Base-by-base conservation (phyloP, 2,329 filamentous ascomycete genomes). In the Amesomyces nigricolor region DNA sequence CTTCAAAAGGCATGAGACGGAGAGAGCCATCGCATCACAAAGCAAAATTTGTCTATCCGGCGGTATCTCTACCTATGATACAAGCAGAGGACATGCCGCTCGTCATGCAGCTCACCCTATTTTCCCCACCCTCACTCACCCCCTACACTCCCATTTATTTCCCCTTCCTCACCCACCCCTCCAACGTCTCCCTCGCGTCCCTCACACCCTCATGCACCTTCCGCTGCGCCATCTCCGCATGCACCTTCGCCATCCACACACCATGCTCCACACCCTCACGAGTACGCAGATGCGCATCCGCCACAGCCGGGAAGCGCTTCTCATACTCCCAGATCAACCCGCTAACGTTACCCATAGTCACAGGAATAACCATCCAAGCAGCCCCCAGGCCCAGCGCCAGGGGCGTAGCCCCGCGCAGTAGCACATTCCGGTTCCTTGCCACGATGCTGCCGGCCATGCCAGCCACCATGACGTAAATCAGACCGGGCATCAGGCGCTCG, bases 371-470 rank as follows among this genome's bases (percentile, higher is more conserved):
- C 58, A 85, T 78, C 83, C 91, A 94, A 57, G 89, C 91, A 54
- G 91, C 88, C 54, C 85, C 85, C 60, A 95, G 75, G 62, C 91
- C 94, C 43, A 96, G 83, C 17, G 86, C 85, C 48, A 92, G 72
- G 10, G 94, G 94, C 2, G 88, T 80, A 2, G 85, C 77, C 52
- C 86, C 85, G 63, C 94, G 85, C 52, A 99, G 76, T 60, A 96
- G 71, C 60, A 97, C 80, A 71, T 88, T 91, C 65, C 92, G 85
- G 77, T 95, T 95, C 61, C 92, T 85, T 53, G 89, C 84, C 53
- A 96, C 77, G 70, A 99, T 97, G 72, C 85, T 91, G 64, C 92
- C 94, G 37, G 94, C 89, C 91, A 99, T 96, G 65, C 89, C 86
- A 42, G 91, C 87, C 47, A 99, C 91, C 30, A 96, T 81, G 46